Conservation (phyloP, 2,329 filamentous ascomycete species). For the Aureobasidium sp. region DNA sequence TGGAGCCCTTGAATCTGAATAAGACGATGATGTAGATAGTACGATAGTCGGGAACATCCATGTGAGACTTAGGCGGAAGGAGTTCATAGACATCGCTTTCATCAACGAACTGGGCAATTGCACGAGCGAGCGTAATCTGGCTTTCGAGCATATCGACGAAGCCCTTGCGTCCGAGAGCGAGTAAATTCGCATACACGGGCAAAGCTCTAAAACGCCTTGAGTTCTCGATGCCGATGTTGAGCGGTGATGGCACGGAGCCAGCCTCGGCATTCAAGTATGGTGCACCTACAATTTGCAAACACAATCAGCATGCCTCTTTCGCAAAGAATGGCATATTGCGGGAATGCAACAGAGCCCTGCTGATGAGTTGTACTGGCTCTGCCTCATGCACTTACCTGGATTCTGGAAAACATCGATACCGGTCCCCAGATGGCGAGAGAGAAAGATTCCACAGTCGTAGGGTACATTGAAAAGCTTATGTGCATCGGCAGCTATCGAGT, state of each 20-base stretch:
- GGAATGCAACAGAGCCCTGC: too few relatives aligned
- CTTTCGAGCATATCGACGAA: conserved; percentile 74
- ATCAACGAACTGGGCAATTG: conserved; percentile 69
- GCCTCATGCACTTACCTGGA: conserved; percentile 50
- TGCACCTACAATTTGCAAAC: conserved; percentile 54
- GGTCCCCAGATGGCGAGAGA: conserved; percentile 69
- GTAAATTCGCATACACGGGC: conserved; percentile 85
- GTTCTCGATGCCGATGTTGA: conserved; percentile 92
- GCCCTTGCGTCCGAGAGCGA: conserved; percentile 77
- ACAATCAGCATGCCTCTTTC: too few relatives aligned
- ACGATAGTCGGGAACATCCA: conserved; percentile 39
- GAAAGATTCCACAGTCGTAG: conserved; percentile 93
- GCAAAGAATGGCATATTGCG: too few relatives aligned
- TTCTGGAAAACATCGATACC: conserved; percentile 79
- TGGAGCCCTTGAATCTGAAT: conserved; percentile 68
- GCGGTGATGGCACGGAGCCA: conserved; percentile 73
- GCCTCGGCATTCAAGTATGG: conserved; percentile 71
- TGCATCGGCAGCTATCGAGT: conserved; percentile 87
- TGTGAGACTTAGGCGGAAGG: conserved; percentile 54
- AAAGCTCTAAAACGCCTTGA: conserved; percentile 90
- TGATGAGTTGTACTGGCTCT: too few relatives aligned
- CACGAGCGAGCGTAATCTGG: conserved; percentile 77
- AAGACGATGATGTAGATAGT: conserved; percentile 77
- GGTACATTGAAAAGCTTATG: conserved; percentile 97
- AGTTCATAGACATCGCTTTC: conserved; percentile 71